Conservation (phyloP, 2,329 filamentous ascomycete species). For the Apiospora arundinis region DNA sequence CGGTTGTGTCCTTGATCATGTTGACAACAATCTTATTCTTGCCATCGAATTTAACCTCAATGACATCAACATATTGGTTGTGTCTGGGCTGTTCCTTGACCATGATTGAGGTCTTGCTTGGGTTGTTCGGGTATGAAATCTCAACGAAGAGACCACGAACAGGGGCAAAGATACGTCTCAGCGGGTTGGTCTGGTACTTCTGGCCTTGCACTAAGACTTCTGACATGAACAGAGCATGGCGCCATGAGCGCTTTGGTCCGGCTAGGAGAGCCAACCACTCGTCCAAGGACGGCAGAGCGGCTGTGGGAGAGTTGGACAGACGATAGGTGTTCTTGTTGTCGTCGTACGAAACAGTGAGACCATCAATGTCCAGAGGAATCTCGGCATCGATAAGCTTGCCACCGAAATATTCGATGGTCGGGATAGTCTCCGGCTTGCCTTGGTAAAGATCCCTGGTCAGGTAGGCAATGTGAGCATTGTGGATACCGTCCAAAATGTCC, state of each 20-base stretch:
- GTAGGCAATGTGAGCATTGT: constrained; percentile 82
- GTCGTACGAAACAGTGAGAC: constrained; percentile 83
- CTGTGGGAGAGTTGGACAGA: constrained; percentile 75
- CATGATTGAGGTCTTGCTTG: constrained; percentile 81
- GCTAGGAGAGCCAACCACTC: constrained; percentile 89
- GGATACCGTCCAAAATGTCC: constrained; percentile 90
- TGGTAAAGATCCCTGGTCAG: constrained; percentile 82
- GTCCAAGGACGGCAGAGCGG: constrained; percentile 77
- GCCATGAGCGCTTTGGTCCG: constrained; percentile 86
- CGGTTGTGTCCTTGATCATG: constrained; percentile 92
- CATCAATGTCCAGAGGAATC: constrained; percentile 80
- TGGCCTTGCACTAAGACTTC: constrained; percentile 95
- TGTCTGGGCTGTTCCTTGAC: constrained; percentile 87
- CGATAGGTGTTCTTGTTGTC: constrained; percentile 79
- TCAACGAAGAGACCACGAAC: constrained; percentile 88
- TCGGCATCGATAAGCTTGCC: constrained; percentile 79
- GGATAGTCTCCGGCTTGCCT: constrained; percentile 75
- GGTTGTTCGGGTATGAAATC: constrained; percentile 80
- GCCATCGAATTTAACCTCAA: constrained; percentile 79
- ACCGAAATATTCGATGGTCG: constrained; percentile 92
- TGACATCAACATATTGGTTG: constrained; percentile 86
- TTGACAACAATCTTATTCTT: constrained; percentile 85
- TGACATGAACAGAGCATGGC: constrained; percentile 90
- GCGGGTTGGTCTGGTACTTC: constrained; percentile 96
- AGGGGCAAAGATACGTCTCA: constrained; percentile 89